Conservation (phyloP, 352 stramenopile genomes). For the Globisporangium canariense region DNA sequence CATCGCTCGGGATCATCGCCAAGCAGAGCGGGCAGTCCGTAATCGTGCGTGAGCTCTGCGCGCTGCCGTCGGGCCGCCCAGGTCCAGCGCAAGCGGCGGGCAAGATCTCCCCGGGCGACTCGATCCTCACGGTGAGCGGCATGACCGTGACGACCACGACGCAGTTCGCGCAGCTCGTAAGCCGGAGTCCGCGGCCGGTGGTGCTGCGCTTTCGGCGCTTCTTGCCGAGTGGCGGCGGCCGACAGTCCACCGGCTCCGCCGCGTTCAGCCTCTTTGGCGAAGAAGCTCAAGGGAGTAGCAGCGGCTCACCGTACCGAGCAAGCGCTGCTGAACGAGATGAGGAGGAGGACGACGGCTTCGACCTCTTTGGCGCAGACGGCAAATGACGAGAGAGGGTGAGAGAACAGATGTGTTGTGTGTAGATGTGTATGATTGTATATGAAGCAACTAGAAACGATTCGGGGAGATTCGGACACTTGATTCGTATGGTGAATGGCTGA, state of each 20-base stretch:
- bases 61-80: constrained; percentile 39
- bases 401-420: not conserved
- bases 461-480: too few relatives aligned
- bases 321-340: not conserved
- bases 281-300: not conserved
- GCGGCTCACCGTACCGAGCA: not conserved
- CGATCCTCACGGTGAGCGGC: constrained; percentile 71
- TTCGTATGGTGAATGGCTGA: too few relatives aligned
- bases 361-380: constrained; percentile 4
- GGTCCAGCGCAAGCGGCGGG: constrained; percentile 46
- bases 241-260: constrained; percentile 24
- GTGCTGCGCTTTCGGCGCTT: constrained; percentile 64
- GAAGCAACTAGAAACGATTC: not conserved
- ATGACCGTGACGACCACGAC: constrained; percentile 56
- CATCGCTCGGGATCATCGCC: constrained; percentile 62
- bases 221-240: constrained; percentile 23
- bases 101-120: constrained; percentile 55
- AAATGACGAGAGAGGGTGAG: not conserved
- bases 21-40: constrained; percentile 60
- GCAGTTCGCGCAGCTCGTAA: constrained; percentile 75
- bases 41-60: constrained; percentile 66
- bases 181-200: constrained; percentile 46
- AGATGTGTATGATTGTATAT: not conserved
- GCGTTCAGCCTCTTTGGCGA: constrained; percentile 78
- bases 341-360: not conserved